Evolutionary conservation across 352 stramenopile genomes (phyloP).

Genomic region (Pythium brassicae): DNA sequence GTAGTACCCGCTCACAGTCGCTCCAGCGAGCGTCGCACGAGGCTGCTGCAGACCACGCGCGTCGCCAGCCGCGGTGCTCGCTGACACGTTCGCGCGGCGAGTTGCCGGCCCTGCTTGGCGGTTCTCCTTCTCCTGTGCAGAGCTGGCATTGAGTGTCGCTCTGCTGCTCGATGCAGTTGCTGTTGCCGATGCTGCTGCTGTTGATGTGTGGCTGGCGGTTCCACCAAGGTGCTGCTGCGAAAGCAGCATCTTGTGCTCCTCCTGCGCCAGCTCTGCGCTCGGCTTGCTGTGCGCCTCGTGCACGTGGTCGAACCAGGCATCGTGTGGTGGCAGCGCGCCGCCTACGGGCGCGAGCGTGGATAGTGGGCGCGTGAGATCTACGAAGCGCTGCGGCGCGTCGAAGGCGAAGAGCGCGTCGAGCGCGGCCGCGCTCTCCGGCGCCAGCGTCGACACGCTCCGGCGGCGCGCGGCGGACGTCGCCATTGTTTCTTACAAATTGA

Average conservation of each 20-base stretch:
- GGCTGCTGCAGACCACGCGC: not conserved
- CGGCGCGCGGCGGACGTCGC: constrained; percentile 1
- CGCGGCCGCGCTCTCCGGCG: not conserved
- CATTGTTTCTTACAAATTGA: not conserved
- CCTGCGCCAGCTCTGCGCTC: constrained; percentile 44
- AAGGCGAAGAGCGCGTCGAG: constrained; percentile 75
- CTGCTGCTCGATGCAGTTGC: not conserved
- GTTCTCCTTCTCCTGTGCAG: constrained; percentile 34
- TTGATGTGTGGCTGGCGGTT: too few relatives aligned
- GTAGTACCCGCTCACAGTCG: constrained; percentile 8
- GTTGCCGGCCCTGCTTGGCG: constrained; percentile 1
- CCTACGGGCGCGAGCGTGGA: not conserved
- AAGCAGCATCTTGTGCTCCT: constrained; percentile 18
- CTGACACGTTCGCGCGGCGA: constrained; percentile 5
- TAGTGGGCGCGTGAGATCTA: constrained; percentile 40
- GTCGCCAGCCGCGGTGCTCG: not conserved
- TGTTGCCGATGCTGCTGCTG: constrained; percentile 2
- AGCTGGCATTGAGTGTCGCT: constrained; percentile 7
- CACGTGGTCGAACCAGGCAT: constrained; percentile 62
- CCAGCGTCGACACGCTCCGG: constrained; percentile 6
- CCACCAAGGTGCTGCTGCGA: constrained; percentile 3
- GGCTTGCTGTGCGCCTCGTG: constrained; percentile 53
- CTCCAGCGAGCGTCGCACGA: not conserved
- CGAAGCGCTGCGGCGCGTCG: constrained; percentile 52
- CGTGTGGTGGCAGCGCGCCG: constrained; percentile 24